Evolutionary conservation across 202 grass and related monocot species (phyloP).

Genomic region (Musa balbisiana): DNA sequence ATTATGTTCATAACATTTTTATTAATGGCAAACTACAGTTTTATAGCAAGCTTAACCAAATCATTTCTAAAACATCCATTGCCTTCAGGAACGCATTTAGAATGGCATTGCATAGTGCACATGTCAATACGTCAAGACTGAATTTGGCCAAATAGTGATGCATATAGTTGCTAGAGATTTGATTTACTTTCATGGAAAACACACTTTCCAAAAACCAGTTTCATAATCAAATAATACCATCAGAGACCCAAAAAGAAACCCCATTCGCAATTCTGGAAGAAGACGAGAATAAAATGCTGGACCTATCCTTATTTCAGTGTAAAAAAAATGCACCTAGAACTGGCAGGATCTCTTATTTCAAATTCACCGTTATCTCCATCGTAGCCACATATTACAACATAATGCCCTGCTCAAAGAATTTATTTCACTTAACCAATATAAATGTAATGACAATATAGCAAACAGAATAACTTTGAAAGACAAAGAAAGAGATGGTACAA

Average conservation of each 20-base stretch:
- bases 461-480: neutral
- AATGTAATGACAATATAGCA: neutral
- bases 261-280: neutral
- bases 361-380: constrained; percentile 75
- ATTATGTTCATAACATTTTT: no score
- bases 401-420: constrained; percentile 49
- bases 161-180: no score
- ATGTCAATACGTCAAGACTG: neutral
- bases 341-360: constrained; percentile 98
- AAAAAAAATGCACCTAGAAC: constrained; percentile 50
- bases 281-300: neutral
- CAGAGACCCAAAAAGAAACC: neutral
- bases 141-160: no score
- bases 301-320: neutral
- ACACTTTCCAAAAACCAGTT: no score
- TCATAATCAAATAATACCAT: neutral
- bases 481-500: neutral
- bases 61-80: neutral
- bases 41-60: neutral
- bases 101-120: neutral
- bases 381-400: constrained; percentile 92
- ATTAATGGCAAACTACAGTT: no score
- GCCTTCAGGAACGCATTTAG: neutral
- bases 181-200: no score
- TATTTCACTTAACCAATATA: neutral